Evolutionary conservation across 179 eudicot genomes (phyloP), one percentile per base, ranked within the genome.

Genomic region (Sideroxylon spinosum): DNA sequence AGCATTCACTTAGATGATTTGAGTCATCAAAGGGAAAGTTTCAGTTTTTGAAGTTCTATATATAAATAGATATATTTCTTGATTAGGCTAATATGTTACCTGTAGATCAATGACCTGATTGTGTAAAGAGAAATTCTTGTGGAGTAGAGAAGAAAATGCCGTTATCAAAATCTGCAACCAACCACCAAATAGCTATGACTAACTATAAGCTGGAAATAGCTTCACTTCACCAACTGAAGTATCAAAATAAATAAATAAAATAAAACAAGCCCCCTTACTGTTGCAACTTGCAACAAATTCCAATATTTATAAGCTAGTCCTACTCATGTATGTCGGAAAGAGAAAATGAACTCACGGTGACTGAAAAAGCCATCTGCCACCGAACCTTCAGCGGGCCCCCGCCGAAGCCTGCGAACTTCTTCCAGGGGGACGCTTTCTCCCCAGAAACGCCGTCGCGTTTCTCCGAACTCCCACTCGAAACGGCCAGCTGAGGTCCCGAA

Each of bases 131-230:
- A 83, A 81, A 68, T 85, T 88, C 77, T 83, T 86, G 67, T 82
- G 80, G 12, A 86, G 67, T 59, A 86, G 59, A 64, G 86, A 88
- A 4, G 87, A 85, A 11, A 86, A 81, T 5, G 32, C 32, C 0
- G 83, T 75, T 11, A 85, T 52, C 76, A 88, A 66, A 69, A 85
- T 49, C 91, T 88, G 85, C 88, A 86, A 80, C 12, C 67, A 80
- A 71, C 71, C 14, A 77, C 48, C 55, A 25, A 70, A 53, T 20
- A 7, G 49, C 20, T 16, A 11, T 48, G 48, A 62, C 55, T 5
- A 14, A 59, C n/a, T 53, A 37, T 26, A 59, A 29, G 44, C 23
- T 65, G 56, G 16, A 49, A 49, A 65, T 22, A 2, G 7, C 4
- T 13, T 22, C 62, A 50, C 53, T 37, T 37, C 44, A 37, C 44